phyloP scores from a whole-genome alignment of 2,329 filamentous ascomycete species.

The Xylariomycetidae sp. region DNA sequence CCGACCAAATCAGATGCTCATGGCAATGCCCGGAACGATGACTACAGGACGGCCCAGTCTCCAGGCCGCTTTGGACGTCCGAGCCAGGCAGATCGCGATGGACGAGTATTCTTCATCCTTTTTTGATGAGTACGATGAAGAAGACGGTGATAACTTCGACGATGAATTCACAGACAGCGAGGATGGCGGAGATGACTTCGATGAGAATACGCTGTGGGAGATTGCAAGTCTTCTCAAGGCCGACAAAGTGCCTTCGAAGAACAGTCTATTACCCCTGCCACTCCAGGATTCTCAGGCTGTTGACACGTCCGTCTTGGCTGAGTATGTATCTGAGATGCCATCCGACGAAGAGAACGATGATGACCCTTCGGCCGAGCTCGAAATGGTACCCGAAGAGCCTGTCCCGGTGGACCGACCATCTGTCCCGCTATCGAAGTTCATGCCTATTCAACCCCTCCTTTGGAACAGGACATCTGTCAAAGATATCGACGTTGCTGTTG shows the following conservation, averaged over 20 bases:
- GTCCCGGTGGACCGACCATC: conserved; percentile 25
- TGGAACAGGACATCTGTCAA: conserved; percentile 18
- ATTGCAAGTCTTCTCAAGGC: conserved; percentile 56
- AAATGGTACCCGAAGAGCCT: conserved; percentile 22
- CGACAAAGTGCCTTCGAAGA: conserved; percentile 45
- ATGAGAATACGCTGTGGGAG: conserved; percentile 60
- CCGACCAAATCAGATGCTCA: conserved; percentile 31
- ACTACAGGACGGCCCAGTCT: conserved; percentile 32
- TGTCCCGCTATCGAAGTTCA: conserved; percentile 7
- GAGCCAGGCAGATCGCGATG: conserved; percentile 31
- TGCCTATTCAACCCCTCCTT: conserved; percentile 6
- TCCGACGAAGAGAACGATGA: conserved; percentile 22
- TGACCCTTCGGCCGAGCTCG: conserved; percentile 12
- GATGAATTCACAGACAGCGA: conserved; percentile 31
- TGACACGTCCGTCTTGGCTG: conserved; percentile 24
- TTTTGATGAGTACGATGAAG: conserved; percentile 57
- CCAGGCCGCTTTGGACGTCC: conserved; percentile 26
- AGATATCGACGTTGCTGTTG: conserved; percentile 9
- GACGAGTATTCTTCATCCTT: conserved; percentile 47
- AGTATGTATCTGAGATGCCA: conserved; percentile 28
- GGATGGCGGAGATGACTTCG: conserved; percentile 48
- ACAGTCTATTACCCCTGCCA: conserved; percentile 42
- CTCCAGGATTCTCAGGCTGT: conserved; percentile 9
- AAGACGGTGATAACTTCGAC: conserved; percentile 36
- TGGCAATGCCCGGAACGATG: conserved; percentile 50